Conservation (phyloP, 257 asterid genomes). For the Solanum dulcamara region DNA sequence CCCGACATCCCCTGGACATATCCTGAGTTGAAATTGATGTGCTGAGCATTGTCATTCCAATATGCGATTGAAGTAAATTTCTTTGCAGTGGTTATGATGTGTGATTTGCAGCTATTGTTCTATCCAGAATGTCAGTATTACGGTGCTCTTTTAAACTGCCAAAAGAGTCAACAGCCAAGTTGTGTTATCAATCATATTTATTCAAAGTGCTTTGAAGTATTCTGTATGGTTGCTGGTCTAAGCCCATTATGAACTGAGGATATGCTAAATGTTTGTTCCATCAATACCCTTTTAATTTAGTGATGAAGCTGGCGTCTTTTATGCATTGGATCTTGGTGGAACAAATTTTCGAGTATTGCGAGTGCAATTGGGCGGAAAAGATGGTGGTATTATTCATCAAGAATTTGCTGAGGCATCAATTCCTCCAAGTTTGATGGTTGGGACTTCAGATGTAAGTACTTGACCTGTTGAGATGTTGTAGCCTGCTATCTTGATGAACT, state of each 20-base stretch:
- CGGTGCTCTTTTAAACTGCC: background rate
- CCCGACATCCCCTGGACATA: background rate
- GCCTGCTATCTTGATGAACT: background rate
- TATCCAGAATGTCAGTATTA: background rate
- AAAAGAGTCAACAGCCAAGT: background rate
- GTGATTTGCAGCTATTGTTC: background rate
- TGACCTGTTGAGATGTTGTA: background rate
- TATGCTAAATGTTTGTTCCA: background rate
- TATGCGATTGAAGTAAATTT: background rate
- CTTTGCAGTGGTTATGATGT: background rate
- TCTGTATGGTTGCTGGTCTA: background rate
- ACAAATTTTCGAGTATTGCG: conserved; percentile 92
- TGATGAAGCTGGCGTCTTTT: conserved; percentile 79
- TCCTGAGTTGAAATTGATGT: background rate
- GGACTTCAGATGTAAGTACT: conserved; percentile 23
- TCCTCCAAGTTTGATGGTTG: conserved; percentile 77
- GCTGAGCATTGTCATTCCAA: background rate
- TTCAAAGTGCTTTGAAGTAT: background rate
- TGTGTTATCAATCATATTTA: background rate
- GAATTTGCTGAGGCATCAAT: conserved; percentile 79
- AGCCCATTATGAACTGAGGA: background rate
- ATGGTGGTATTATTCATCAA: conserved; percentile 53
- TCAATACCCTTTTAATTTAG: conserved; percentile 12
- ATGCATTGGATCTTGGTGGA: conserved; percentile 96
- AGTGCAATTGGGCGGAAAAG: conserved; percentile 75